Conservation (phyloP, 768 basidiomycete species). For the Tulasnella sp. region DNA sequence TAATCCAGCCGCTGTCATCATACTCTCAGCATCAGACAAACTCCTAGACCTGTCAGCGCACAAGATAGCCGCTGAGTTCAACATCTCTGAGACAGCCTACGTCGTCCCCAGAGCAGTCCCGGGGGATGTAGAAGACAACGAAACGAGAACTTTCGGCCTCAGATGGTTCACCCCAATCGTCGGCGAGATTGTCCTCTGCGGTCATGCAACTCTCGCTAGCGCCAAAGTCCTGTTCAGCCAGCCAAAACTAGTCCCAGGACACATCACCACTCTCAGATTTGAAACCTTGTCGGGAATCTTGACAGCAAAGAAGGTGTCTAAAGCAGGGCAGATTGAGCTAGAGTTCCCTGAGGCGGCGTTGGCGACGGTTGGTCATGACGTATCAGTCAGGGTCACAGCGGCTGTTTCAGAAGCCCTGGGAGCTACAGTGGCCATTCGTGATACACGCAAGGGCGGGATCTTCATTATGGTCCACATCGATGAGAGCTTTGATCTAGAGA, state of each 20-base stretch:
- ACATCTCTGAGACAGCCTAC: slow-evolving; percentile 23
- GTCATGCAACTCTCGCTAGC: slow-evolving; percentile 28
- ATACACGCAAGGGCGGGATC: slow-evolving; percentile 2
- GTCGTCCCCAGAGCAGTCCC: neutral
- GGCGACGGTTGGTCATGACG: neutral
- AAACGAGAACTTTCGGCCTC: slow-evolving; percentile 18
- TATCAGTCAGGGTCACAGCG: neutral
- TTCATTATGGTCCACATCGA: slow-evolving; percentile 22
- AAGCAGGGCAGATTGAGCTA: slow-evolving; percentile 19
- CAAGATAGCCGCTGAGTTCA: slow-evolving; percentile 22
- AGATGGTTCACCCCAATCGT: slow-evolving; percentile 25
- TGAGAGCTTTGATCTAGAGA: slow-evolving; percentile 18
- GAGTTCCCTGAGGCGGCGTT: slow-evolving; percentile 21
- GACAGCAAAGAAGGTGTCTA: slow-evolving; percentile 8
- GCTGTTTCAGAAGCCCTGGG: neutral
- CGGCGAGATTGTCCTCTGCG: slow-evolving; percentile 25
- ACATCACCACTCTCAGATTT: slow-evolving; percentile 17
- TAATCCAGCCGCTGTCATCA: slow-evolving; percentile 28
- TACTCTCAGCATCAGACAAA: neutral
- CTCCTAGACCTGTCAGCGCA: slow-evolving; percentile 20
- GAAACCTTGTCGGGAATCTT: slow-evolving; percentile 19
- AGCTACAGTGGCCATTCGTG: slow-evolving; percentile 16
- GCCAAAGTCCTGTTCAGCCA: slow-evolving; percentile 21
- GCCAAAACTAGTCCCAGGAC: neutral
- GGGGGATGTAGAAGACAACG: too few relatives aligned